Conservation (phyloP, 148 eudicot species). For the Gaultheria prostrata region DNA sequence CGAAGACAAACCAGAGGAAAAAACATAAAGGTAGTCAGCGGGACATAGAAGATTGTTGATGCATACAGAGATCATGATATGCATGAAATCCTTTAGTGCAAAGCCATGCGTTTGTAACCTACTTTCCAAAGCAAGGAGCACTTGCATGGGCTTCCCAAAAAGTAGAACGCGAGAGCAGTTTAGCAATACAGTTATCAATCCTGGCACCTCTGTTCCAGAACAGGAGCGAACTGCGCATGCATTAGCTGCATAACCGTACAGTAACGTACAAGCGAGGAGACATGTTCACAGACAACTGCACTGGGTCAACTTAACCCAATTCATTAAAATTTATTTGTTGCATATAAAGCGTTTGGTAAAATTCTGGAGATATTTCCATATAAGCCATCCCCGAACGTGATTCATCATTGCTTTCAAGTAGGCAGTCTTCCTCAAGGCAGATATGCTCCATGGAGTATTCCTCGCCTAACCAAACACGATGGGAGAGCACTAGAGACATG, state of each 20-base stretch:
- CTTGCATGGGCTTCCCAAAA: background rate
- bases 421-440: background rate
- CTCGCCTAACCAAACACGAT: background rate
- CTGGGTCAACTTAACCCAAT: background rate
- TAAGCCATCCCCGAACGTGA: background rate
- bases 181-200: background rate
- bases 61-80: background rate
- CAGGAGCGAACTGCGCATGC: background rate
- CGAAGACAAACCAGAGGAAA: background rate
- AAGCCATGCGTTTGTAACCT: background rate
- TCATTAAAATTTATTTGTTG: background rate
- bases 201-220: background rate
- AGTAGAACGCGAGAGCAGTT: background rate
- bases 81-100: background rate
- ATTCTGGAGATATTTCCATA: background rate
- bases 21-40: background rate
- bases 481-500: background rate
- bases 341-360: background rate
- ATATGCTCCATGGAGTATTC: constrained; percentile 1
- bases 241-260: background rate
- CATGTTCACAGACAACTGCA: background rate
- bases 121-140: background rate
- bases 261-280: background rate
- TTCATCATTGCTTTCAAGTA: background rate
- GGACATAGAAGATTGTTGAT: background rate